Evolutionary conservation across 2,329 filamentous ascomycete genomes (phyloP).

Genomic region (Teratosphaeriaceae sp.): DNA sequence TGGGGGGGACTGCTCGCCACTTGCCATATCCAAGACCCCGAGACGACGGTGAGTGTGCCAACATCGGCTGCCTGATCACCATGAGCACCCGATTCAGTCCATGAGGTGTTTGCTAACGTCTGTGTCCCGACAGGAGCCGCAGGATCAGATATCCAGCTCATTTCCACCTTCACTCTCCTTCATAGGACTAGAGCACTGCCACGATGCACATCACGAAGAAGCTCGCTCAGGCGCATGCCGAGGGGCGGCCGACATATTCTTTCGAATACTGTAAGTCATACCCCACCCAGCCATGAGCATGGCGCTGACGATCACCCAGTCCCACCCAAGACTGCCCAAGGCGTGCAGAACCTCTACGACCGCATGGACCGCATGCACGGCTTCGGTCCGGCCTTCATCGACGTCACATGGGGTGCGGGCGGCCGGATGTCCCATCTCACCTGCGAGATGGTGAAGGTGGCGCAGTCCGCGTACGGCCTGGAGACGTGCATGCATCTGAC

Average conservation of each 20-base stretch:
- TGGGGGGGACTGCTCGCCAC: too few relatives aligned
- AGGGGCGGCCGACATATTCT: slow-evolving; percentile 82
- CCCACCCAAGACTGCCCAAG: slow-evolving; percentile 92
- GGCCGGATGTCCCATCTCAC: slow-evolving; percentile 87
- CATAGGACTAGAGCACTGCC: background rate
- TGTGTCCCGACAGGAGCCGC: background rate
- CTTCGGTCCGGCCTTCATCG: slow-evolving; percentile 90
- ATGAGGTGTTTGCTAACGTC: background rate
- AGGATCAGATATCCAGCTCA: background rate
- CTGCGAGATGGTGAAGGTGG: slow-evolving; percentile 94
- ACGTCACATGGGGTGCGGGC: slow-evolving; percentile 97
- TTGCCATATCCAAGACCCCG: too few relatives aligned
- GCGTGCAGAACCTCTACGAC: slow-evolving; percentile 98
- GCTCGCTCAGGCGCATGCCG: slow-evolving; percentile 71
- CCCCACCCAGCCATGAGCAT: background rate
- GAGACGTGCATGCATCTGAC: slow-evolving; percentile 99
- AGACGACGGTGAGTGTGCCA: too few relatives aligned
- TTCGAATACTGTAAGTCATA: slow-evolving; percentile 73
- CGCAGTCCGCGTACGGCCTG: slow-evolving; percentile 88
- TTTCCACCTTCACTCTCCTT: background rate
- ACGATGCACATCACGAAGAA: slow-evolving; percentile 95
- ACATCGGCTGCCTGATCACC: too few relatives aligned
- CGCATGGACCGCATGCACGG: slow-evolving; percentile 99
- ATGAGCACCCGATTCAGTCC: too few relatives aligned
- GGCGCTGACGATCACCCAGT: slow-evolving; percentile 32